Evolutionary conservation across 495 filamentous ascomycete species (phyloP).

Genomic region (Penicillium alfredii): DNA sequence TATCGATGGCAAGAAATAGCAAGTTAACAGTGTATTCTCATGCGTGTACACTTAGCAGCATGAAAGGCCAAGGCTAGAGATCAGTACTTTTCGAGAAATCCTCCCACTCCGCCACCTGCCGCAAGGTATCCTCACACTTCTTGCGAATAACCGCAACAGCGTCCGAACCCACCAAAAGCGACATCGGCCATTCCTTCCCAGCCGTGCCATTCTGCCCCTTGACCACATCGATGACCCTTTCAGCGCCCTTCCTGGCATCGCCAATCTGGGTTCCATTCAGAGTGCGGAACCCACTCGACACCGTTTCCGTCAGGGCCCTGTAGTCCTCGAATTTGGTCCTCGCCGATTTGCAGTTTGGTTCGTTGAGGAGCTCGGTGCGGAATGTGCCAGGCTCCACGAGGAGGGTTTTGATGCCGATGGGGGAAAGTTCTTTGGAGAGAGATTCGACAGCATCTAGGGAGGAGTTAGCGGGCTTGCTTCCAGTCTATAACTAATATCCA

Average conservation of each 20-base stretch:
- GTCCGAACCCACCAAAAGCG: conserved; percentile 35
- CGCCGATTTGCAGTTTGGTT: not conserved
- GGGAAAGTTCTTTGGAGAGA: conserved; percentile 40
- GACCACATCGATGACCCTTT: conserved; percentile 35
- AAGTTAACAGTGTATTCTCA: conserved; percentile 5
- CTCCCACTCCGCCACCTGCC: conserved; percentile 28
- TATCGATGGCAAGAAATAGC: too few relatives aligned
- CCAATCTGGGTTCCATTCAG: conserved; percentile 32
- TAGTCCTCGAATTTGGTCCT: conserved; percentile 5
- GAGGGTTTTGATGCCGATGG: conserved; percentile 15
- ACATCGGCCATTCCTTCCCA: conserved; percentile 21
- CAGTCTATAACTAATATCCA: too few relatives aligned
- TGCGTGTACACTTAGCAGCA: too few relatives aligned
- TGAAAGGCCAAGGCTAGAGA: too few relatives aligned
- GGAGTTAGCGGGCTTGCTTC: too few relatives aligned
- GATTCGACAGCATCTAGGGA: conserved; percentile 34
- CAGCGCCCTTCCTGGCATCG: conserved; percentile 28
- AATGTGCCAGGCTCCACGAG: conserved; percentile 37
- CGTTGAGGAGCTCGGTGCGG: conserved; percentile 35
- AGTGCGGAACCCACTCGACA: not conserved
- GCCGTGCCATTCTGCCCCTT: conserved; percentile 25
- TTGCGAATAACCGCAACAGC: conserved; percentile 23
- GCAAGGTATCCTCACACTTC: conserved; percentile 27
- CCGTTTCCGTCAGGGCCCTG: not conserved
- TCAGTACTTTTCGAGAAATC: conserved; percentile 19